Evolutionary conservation across 108 stramenopile species (phyloP).

Genomic region (Ochromonas danica): DNA sequence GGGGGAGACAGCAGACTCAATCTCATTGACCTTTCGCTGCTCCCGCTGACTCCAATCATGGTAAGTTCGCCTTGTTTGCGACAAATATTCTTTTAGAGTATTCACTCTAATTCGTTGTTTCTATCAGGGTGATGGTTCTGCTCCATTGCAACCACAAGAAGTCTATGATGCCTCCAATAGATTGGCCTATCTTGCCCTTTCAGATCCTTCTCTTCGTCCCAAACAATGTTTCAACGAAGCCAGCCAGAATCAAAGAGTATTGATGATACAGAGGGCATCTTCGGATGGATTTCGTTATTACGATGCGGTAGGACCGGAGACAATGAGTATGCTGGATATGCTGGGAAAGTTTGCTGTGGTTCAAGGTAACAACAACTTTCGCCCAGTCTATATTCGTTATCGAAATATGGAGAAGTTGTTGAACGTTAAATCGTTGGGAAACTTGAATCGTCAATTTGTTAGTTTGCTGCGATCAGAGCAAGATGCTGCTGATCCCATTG

Average conservation of each 20-base stretch:
- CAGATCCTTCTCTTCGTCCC: conserved; percentile 21
- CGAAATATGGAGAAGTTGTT: conserved; percentile 28
- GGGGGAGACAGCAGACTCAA: neutral
- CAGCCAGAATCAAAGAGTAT: too few species aligned
- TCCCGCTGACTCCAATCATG: conserved; percentile 35
- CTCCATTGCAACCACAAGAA: conserved; percentile 32
- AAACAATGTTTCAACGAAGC: conserved; percentile 26
- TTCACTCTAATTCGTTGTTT: too few species aligned
- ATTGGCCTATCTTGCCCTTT: conserved; percentile 7
- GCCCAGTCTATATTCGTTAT: conserved; percentile 30
- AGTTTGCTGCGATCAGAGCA: conserved; percentile 30
- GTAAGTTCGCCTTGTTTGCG: neutral
- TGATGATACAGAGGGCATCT: too few species aligned
- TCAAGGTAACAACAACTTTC: conserved; percentile 13
- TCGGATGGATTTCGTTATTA: conserved; percentile 5
- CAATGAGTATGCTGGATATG: conserved; percentile 26
- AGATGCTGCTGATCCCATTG: neutral
- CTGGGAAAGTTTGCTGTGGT: neutral
- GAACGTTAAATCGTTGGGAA: conserved; percentile 33
- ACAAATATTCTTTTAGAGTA: too few species aligned
- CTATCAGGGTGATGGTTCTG: conserved; percentile 24
- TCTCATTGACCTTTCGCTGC: conserved; percentile 3
- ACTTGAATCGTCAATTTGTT: conserved; percentile 39
- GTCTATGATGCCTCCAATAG: conserved; percentile 19
- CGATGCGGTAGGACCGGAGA: conserved; percentile 36